Percentiles rank a stretch among this genome's conserved stretches.
phyloP scores from a whole-genome alignment of 2,329 filamentous ascomycete species.

The Fusarium xyrophilum region DNA sequence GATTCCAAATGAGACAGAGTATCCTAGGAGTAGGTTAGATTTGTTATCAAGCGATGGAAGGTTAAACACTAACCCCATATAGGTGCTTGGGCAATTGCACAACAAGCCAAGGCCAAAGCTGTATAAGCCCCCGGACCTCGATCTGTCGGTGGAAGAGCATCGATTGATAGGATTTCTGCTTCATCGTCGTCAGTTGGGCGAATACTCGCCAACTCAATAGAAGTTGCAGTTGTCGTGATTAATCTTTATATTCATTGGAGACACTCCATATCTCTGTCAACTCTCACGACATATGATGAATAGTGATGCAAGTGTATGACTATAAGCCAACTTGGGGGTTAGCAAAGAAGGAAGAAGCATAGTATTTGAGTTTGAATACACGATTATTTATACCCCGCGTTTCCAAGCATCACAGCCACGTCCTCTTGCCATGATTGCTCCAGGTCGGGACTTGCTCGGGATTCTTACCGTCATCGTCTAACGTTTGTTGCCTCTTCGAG shows the following conservation, averaged over 20 bases:
- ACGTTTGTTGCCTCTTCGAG: slow-evolving; percentile 14
- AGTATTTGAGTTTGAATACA: background rate
- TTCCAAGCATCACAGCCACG: slow-evolving; percentile 11
- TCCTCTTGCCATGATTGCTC: background rate
- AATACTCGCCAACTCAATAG: slow-evolving; percentile 23
- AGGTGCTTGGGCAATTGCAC: slow-evolving; percentile 44
- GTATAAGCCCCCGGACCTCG: slow-evolving; percentile 42
- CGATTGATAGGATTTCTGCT: slow-evolving; percentile 1
- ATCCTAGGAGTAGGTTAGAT: slow-evolving; percentile 29
- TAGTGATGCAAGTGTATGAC: background rate
- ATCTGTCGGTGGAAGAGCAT: slow-evolving; percentile 42
- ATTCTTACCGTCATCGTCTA: slow-evolving; percentile 9
- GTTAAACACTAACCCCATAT: slow-evolving; percentile 41
- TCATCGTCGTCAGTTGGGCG: background rate
- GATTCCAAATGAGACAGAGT: slow-evolving; percentile 63
- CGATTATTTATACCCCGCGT: slow-evolving; percentile 23
- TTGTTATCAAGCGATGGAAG: too few relatives aligned
- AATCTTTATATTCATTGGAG: background rate
- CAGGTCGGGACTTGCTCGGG: slow-evolving; percentile 18
- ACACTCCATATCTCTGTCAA: background rate
- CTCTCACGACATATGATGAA: slow-evolving; percentile 1
- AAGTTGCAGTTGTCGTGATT: slow-evolving; percentile 18
- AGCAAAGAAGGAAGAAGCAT: background rate
- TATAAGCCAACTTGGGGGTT: background rate
- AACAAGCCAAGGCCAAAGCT: slow-evolving; percentile 43